Base-by-base conservation (phyloP, 2,329 filamentous ascomycete genomes). In the Stachybotrys chlorohalonatus region DNA sequence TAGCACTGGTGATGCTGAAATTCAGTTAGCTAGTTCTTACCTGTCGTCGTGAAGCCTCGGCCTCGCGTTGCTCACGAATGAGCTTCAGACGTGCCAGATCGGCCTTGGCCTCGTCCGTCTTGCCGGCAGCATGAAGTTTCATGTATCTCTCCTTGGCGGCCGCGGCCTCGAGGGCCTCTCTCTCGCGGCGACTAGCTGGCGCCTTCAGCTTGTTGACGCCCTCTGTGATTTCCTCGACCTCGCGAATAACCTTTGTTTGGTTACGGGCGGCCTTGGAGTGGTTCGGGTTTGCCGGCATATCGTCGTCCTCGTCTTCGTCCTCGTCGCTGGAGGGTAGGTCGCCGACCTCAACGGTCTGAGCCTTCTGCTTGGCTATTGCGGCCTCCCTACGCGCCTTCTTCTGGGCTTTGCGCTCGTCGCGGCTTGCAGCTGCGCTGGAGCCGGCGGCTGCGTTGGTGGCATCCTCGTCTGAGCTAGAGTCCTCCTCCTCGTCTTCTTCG, bases 301-400 rank as follows among this genome's bases (percentile, higher is more conserved):
- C 81, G 17, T 77, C 78, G 52, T 84, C 79, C 17, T 72, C 72
- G 24, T 73, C 73, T 45, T 80, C 77, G 13, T 80, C 78, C 49
- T 82, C 84, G 60, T 84, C 85, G 56, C 85, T 87, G 6, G 90
- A 81, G 4, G 91, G 93, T 61, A 97, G 71, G 68, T 97, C 93
- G 63, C 93, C 93, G 8, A 91, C 87, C 65, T 90, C 86, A 31
- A 92, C 85, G 36, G 81, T 76, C 56, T 83, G 83, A 57, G 83
- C 79, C 69, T 86, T 86, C 71, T 87, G 85, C 68, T 81, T 85
- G 54, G 87, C 87, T 67, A 92, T 88, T 61, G 92, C 93, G 24
- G 91, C 92, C 64, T 90, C 87, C 74, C 97, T 96, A 70, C 87
- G 88, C 56, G 90, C 90, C 75, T 96, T 95, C 66, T 92, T 91